Conservation (phyloP, 306 rosid species). For the Prinsepia uniflora region DNA sequence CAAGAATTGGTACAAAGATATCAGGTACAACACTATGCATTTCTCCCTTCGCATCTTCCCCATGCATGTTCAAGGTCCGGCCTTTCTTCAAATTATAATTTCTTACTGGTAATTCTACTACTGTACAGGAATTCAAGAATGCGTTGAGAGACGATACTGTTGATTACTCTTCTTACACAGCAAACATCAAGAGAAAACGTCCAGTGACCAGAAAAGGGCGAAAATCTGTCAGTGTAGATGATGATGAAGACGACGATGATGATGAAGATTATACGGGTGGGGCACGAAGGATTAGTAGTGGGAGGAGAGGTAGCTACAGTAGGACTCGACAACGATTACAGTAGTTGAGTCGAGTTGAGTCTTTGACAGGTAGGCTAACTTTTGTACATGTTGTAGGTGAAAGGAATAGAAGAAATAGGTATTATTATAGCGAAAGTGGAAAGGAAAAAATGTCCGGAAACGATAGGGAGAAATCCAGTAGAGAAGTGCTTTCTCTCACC, state of each 20-base stretch:
- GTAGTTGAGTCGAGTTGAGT: constrained; percentile 41
- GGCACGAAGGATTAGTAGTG: constrained; percentile 52
- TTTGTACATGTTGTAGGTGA: constrained; percentile 72
- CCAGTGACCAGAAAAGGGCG: constrained; percentile 70
- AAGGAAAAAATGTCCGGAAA: constrained; percentile 38
- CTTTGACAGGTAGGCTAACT: constrained; percentile 74
- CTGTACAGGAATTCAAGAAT: constrained; percentile 73
- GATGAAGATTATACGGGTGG: constrained; percentile 58
- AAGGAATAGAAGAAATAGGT: constrained; percentile 40
- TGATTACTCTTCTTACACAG: constrained; percentile 78
- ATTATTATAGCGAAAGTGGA: constrained; percentile 29
- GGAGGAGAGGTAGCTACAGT: constrained; percentile 52
- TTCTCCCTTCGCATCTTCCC: too few relatives aligned
- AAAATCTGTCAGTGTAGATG: constrained; percentile 54
- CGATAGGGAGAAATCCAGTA: constrained; percentile 33
- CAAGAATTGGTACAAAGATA: constrained; percentile 77
- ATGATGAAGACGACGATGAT: constrained; percentile 56
- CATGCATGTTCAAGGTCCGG: too few relatives aligned
- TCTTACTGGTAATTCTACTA: background rate
- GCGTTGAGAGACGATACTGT: constrained; percentile 77
- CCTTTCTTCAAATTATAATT: background rate
- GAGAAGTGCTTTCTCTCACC: constrained; percentile 36
- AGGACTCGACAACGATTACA: constrained; percentile 59
- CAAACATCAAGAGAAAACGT: constrained; percentile 80
- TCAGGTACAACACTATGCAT: constrained; percentile 48